Base-by-base conservation (phyloP, 129 eudicot species). In the Tagetes patula region DNA sequence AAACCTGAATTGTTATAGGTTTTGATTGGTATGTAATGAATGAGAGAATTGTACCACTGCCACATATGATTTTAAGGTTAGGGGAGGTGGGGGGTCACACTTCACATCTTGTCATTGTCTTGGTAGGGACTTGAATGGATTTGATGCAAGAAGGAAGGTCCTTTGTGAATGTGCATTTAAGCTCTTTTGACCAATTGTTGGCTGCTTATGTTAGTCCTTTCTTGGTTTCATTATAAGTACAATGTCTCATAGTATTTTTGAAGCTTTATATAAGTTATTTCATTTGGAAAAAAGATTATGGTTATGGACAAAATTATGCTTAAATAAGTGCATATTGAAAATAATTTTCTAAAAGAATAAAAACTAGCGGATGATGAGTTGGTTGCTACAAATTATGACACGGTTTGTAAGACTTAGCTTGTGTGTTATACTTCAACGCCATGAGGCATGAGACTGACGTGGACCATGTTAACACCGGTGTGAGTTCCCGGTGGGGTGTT, bases 81-180 rank as follows among this genome's bases (percentile, higher is more conserved):
- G 76, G 59, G 34, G 53, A 20, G 53, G 52, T 13, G 41, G 69
- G 63, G 72, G 82, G 71, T 66, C 72, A 78, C 50, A 67, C 82
- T 71, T 72, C 39, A 71, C 73, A 72, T 73, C 10, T 34, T 71
- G 82, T 72, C 78, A 65, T 39, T 11, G 65, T 79, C 82, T 45
- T 79, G 53, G 82, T 79, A 77, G 77, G 82, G 77, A 71, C 82
- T 78, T 42, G 7, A 13, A 71, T 69, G 72, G 82, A 78, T 71
- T 78, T 78, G 82, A 78, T 78, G 73, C 67, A 71, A 71, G 82
- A 78, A 70, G 63, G 77, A 70, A 62, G 72, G 77, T 9, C 82
- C 78, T 78, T 60, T 72, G 42, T 71, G 65, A 10, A 65, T 65
- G 36, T 72, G 78, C 78, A 79, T 79, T 79, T 67, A 79, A 71